Conservation (phyloP, 108 stramenopile genomes). For the Schizochytrium sp. region DNA sequence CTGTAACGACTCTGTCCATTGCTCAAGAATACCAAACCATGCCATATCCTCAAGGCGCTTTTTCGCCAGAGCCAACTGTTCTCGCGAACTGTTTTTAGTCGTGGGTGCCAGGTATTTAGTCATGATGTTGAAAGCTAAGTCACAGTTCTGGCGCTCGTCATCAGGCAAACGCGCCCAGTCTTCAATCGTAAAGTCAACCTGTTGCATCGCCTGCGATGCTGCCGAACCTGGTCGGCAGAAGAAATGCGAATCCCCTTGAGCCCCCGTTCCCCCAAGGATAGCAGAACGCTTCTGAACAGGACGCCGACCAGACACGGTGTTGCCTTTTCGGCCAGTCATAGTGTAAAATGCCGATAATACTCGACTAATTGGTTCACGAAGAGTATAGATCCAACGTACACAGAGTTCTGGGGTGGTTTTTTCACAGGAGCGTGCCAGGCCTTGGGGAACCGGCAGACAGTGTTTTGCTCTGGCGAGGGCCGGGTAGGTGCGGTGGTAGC, state of each 20-base stretch:
- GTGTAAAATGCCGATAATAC: slow-evolving; percentile 39
- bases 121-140: slow-evolving; percentile 19
- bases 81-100: not conserved
- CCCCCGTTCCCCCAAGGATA: slow-evolving; percentile 31
- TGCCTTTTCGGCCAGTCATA: not conserved
- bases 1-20: slow-evolving; percentile 30
- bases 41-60: slow-evolving; percentile 18
- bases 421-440: not conserved
- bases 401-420: not conserved
- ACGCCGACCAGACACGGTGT: not conserved
- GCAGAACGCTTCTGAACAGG: not conserved
- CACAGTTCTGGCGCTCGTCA: not conserved
- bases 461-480: not conserved
- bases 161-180: not conserved
- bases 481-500: slow-evolving; percentile 8
- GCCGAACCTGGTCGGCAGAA: slow-evolving; percentile 24
- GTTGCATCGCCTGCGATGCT: not conserved
- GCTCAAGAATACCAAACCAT: slow-evolving; percentile 21
- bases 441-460: not conserved
- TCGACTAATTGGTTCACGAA: slow-evolving; percentile 37
- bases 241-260: slow-evolving; percentile 39
- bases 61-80: slow-evolving; percentile 2
- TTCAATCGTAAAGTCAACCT: slow-evolving; percentile 12
- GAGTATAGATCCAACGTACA: slow-evolving; percentile 1
- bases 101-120: slow-evolving; percentile 28